A percentile compares a stretch with the other conserved stretches of the same genome.
phyloP scores from a whole-genome alignment of 2,329 filamentous ascomycete species.

The Colletotrichum coccodes region DNA sequence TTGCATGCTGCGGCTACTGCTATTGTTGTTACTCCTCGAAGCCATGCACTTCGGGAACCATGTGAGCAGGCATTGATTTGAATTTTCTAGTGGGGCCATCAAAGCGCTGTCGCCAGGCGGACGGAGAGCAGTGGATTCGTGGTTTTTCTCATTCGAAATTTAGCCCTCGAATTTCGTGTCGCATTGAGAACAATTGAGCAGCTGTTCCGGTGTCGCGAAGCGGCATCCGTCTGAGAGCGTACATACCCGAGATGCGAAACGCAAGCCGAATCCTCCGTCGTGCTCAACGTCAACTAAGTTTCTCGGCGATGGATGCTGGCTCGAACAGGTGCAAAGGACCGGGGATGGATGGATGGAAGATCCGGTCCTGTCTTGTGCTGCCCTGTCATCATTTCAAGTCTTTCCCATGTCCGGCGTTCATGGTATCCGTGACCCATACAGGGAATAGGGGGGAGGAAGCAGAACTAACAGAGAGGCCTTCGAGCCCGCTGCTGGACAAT shows the following conservation, averaged over 20 bases:
- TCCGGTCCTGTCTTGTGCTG: neutral
- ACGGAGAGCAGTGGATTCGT: conserved; percentile 24
- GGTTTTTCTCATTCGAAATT: conserved; percentile 3
- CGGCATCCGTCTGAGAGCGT: conserved; percentile 19
- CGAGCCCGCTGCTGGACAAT: conserved; percentile 7
- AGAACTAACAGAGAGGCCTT: neutral
- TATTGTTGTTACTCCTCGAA: conserved; percentile 7
- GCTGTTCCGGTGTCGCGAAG: conserved; percentile 13
- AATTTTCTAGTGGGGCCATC: conserved; percentile 26
- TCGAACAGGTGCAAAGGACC: conserved; percentile 2
- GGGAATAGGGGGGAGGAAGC: neutral
- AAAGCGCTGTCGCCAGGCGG: conserved; percentile 20
- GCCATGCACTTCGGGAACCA: conserved; percentile 20
- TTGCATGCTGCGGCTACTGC: conserved; percentile 8
- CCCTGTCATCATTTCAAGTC: neutral
- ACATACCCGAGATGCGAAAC: conserved; percentile 14
- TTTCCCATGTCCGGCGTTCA: neutral
- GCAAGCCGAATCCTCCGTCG: neutral
- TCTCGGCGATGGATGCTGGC: neutral
- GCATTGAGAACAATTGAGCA: conserved; percentile 29
- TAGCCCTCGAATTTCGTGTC: conserved; percentile 18
- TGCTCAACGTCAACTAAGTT: neutral
- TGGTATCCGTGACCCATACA: conserved; percentile 1
- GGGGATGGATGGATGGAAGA: conserved; percentile 14
- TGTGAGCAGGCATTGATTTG: conserved; percentile 33